Conservation (phyloP, 345 rosid genomes). For the Excoecaria cochinchinensis region DNA sequence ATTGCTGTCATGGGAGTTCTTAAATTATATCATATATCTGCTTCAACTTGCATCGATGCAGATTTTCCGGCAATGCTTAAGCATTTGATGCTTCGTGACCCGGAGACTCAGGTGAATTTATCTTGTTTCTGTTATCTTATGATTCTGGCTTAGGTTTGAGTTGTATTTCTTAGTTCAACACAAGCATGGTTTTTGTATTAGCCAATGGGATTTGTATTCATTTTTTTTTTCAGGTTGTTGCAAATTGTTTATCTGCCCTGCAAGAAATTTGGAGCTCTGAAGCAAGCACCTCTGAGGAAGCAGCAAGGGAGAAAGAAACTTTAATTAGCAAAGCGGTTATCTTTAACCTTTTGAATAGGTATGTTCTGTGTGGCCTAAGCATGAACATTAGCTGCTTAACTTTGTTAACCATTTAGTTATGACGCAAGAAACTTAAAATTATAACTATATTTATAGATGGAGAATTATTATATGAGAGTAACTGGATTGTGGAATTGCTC, state of each 20-base stretch:
- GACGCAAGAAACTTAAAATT: background rate
- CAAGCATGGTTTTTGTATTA: background rate
- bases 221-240: constrained; percentile 61
- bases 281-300: constrained; percentile 85
- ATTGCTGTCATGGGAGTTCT: constrained; percentile 89
- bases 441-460: background rate
- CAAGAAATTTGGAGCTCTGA: constrained; percentile 97
- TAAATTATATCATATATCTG: constrained; percentile 89
- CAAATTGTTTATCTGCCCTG: constrained; percentile 80
- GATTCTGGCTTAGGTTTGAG: background rate
- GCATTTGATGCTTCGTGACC: constrained; percentile 82
- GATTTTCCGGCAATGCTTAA: constrained; percentile 80
- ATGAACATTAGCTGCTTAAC: constrained; percentile 6
- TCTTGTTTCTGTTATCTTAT: constrained; percentile 12
- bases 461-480: background rate
- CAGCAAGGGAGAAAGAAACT: constrained; percentile 75
- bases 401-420: background rate
- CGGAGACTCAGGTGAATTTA: constrained; percentile 71
- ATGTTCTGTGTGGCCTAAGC: constrained; percentile 22
- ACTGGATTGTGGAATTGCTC: background rate
- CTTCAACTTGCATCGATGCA: constrained; percentile 76
- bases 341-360: constrained; percentile 79
- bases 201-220: background rate
- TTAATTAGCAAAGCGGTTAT: constrained; percentile 75
- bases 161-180: background rate